Conservation (phyloP, 176 grass and related monocot genomes). For the Cenchrus fungigraminus region DNA sequence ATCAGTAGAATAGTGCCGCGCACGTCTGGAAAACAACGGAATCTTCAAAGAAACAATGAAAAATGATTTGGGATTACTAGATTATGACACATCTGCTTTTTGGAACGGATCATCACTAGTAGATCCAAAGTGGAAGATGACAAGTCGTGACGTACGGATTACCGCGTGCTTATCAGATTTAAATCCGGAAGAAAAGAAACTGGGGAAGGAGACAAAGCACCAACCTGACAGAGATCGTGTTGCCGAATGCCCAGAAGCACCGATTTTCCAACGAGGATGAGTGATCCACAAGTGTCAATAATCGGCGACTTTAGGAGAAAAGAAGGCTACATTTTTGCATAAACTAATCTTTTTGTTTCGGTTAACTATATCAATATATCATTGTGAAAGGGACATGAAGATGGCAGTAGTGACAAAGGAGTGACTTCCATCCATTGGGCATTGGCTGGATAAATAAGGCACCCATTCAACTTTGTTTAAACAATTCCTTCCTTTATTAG, state of each 20-base stretch:
- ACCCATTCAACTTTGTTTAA: neutral
- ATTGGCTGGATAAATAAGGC: slow-evolving; percentile 7
- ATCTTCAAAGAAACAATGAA: slow-evolving; percentile 4
- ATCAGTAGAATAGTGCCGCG: slow-evolving; percentile 8
- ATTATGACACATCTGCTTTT: slow-evolving; percentile 25
- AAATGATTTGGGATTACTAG: neutral
- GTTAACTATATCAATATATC: neutral
- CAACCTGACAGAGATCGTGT: slow-evolving; percentile 40
- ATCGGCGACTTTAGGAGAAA: slow-evolving; percentile 17
- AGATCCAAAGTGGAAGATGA: slow-evolving; percentile 1
- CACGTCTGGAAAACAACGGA: neutral
- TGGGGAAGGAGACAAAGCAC: neutral
- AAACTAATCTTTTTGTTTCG: neutral
- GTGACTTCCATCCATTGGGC: slow-evolving; percentile 21
- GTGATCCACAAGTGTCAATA: slow-evolving; percentile 17
- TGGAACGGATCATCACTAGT: neutral
- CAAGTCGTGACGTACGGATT: slow-evolving; percentile 16
- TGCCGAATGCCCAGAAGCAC: neutral
- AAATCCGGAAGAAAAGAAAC: slow-evolving; percentile 17
- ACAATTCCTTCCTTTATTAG: neutral
- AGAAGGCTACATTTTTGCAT: neutral
- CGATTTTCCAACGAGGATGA: slow-evolving; percentile 7
- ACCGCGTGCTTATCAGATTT: neutral
- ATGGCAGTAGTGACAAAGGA: slow-evolving; percentile 19
- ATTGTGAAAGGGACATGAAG: slow-evolving; percentile 26